phyloP scores from a whole-genome alignment of 2,329 filamentous ascomycete species.

The Chrysoporthe deuterocubensis region DNA sequence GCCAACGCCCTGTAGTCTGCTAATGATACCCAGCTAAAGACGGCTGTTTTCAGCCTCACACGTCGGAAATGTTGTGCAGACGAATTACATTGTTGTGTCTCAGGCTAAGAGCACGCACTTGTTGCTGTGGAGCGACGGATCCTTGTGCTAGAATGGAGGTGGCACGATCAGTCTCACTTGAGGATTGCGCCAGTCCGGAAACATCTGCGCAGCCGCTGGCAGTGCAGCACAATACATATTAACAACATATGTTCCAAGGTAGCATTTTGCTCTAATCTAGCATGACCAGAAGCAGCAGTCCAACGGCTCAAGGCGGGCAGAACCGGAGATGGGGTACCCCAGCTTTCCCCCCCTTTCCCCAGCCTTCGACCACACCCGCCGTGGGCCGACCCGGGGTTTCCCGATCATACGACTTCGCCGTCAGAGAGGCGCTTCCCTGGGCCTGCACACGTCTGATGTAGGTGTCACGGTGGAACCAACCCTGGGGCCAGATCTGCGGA shows the following conservation, averaged over 20 bases:
- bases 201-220: not conserved
- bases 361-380: slow-evolving; percentile 10
- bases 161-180: not conserved
- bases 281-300: not conserved
- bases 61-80: not conserved
- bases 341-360: slow-evolving; percentile 1
- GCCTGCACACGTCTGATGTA: slow-evolving; percentile 22
- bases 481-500: slow-evolving; percentile 22
- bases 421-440: slow-evolving; percentile 18
- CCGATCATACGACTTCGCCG: slow-evolving; percentile 29
- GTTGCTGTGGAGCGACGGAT: not conserved
- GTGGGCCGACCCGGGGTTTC: slow-evolving; percentile 27
- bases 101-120: not conserved
- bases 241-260: not conserved
- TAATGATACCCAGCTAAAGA: not conserved
- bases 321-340: slow-evolving; percentile 7
- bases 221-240: not conserved
- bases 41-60: not conserved
- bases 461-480: slow-evolving; percentile 18
- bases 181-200: not conserved
- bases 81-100: not conserved
- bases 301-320: slow-evolving; percentile 5
- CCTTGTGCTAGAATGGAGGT: not conserved
- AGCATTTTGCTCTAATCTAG: not conserved
- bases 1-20: too few species aligned